These are phyloP conservation scores for Auriculariales sp. DNA, from an alignment of 768 basidiomycete species.

Conservation along the genomic window DNA sequence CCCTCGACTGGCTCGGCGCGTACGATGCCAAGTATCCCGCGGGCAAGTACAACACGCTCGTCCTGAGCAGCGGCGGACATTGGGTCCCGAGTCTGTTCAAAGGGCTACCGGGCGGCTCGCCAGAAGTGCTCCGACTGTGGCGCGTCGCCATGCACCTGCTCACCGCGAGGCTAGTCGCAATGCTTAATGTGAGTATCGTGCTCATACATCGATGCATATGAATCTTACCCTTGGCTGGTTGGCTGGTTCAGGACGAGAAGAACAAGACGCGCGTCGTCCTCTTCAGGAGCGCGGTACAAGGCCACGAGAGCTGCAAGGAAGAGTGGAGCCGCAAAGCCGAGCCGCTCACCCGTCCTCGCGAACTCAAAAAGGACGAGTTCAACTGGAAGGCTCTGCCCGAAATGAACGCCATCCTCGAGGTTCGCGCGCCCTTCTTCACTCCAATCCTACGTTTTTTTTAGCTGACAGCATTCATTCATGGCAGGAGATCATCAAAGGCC, in stretches of 20 bases:
- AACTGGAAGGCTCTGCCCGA: slow-evolving; percentile 51
- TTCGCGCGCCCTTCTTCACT: background rate
- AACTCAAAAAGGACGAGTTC: slow-evolving; percentile 35
- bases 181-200: too few species aligned
- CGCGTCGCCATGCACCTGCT: too few species aligned
- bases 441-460: background rate
- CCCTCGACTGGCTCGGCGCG: slow-evolving; percentile 35
- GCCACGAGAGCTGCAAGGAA: slow-evolving; percentile 44
- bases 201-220: too few species aligned
- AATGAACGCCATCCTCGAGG: slow-evolving; percentile 42
- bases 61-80: slow-evolving; percentile 53
- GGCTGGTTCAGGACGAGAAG: too few species aligned
- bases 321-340: slow-evolving; percentile 24
- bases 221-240: too few species aligned
- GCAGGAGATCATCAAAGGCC: slow-evolving; percentile 21
- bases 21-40: slow-evolving; percentile 32
- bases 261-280: slow-evolving; percentile 22
- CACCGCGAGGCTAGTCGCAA: slow-evolving; percentile 31
- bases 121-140: slow-evolving; percentile 41
- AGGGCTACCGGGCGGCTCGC: slow-evolving; percentile 29
- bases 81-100: slow-evolving; percentile 48
- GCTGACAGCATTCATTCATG: background rate
- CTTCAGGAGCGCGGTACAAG: slow-evolving; percentile 43
- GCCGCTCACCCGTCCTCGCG: slow-evolving; percentile 18
- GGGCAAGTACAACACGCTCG: slow-evolving; percentile 44